Conservation (phyloP, 2,329 filamentous ascomycete species). For the Diaporthe aspalathi region DNA sequence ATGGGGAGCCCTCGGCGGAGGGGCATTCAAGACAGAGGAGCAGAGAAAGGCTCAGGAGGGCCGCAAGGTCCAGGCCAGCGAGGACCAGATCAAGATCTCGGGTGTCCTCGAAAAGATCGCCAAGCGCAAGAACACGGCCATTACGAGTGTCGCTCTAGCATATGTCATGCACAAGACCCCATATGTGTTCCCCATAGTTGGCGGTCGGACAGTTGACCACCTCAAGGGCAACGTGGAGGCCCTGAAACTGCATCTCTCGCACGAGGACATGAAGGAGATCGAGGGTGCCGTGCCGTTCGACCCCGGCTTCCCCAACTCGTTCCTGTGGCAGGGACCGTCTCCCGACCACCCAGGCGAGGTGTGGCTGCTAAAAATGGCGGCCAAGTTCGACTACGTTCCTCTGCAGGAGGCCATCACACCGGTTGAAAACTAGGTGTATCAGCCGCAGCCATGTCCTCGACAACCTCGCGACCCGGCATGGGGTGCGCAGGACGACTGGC, state of each 20-base stretch:
- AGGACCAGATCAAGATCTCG: conserved; percentile 64
- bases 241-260: conserved; percentile 67
- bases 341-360: conserved; percentile 55
- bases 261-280: conserved; percentile 74
- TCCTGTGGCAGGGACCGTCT: conserved; percentile 55
- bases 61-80: conserved; percentile 54
- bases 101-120: conserved; percentile 62
- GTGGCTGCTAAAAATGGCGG: conserved; percentile 59
- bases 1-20: conserved; percentile 63
- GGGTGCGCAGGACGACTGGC: not conserved
- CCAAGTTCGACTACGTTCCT: conserved; percentile 62
- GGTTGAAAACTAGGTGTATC: conserved; percentile 32
- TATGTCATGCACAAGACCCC: conserved; percentile 80
- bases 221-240: conserved; percentile 77
- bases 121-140: conserved; percentile 53
- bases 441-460: not conserved
- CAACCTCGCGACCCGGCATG: not conserved
- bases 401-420: conserved; percentile 42
- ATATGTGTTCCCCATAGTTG: conserved; percentile 79
- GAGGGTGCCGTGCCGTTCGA: conserved; percentile 72
- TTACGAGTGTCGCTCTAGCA: conserved; percentile 70
- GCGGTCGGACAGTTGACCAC: conserved; percentile 76
- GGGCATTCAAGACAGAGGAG: conserved; percentile 49
- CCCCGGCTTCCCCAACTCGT: conserved; percentile 75
- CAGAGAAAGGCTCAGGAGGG: conserved; percentile 50